Percentiles rank a stretch among this genome's conserved stretches.
Evolutionary conservation across 1,139 yeast genomes (phyloP).

Genomic region (Yamadazyma sp.): DNA sequence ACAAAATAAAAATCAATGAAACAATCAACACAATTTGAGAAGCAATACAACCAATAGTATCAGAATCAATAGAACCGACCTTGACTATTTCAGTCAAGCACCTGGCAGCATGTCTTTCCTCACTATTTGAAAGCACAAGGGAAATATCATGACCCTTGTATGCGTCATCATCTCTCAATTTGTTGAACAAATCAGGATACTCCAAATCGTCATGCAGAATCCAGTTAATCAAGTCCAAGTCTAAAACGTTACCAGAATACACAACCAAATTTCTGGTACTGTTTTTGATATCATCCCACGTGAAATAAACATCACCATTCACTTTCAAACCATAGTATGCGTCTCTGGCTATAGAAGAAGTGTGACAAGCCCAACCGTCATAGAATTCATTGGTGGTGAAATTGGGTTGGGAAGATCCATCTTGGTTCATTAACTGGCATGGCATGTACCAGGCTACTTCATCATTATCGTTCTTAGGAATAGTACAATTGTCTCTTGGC

Average conservation of each 20-base stretch:
- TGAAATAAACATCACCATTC: constrained; percentile 77
- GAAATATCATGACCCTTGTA: constrained; percentile 82
- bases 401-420: constrained; percentile 70
- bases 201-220: constrained; percentile 63
- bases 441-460: constrained; percentile 97
- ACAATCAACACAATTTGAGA: constrained; percentile 77
- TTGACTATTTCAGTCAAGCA: constrained; percentile 86
- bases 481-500: constrained; percentile 69
- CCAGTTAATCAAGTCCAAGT: constrained; percentile 75
- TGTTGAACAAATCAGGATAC: constrained; percentile 72
- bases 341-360: constrained; percentile 64
- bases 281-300: constrained; percentile 84
- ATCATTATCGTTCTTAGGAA: constrained; percentile 61
- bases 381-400: constrained; percentile 56
- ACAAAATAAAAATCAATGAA: constrained; percentile 79
- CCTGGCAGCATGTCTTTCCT: constrained; percentile 69
- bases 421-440: constrained; percentile 67
- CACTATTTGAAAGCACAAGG: constrained; percentile 64
- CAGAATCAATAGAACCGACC: constrained; percentile 87
- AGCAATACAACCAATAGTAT: constrained; percentile 94
- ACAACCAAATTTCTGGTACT: constrained; percentile 78
- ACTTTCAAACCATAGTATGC: constrained; percentile 62
- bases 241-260: constrained; percentile 84
- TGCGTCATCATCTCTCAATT: constrained; percentile 52
- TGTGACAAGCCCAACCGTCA: constrained; percentile 90